phyloP scores from a whole-genome alignment of 768 basidiomycete species.

The Lepiota venenata region DNA sequence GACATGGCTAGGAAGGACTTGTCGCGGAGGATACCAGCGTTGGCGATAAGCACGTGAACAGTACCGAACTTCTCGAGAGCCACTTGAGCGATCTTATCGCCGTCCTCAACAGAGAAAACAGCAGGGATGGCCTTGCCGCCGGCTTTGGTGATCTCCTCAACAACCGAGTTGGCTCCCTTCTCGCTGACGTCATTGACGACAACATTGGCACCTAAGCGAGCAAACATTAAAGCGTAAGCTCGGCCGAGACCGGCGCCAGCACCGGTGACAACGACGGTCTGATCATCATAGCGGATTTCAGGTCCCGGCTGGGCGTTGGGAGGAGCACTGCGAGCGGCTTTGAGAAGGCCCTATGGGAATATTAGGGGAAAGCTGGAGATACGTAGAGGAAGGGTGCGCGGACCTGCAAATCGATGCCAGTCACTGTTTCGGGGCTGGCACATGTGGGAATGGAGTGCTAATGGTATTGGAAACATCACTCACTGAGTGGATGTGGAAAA shows the following conservation, averaged over 20 bases:
- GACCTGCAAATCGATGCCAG: constrained; percentile 62
- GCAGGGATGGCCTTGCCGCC: constrained; percentile 87
- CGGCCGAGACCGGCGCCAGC: constrained; percentile 94
- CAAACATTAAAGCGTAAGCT: constrained; percentile 89
- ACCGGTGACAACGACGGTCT: constrained; percentile 93
- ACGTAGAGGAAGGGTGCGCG: constrained; percentile 6
- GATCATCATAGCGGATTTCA: constrained; percentile 77
- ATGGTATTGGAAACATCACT: constrained; percentile 22
- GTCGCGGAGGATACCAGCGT: constrained; percentile 92
- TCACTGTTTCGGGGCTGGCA: constrained; percentile 58
- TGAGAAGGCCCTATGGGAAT: constrained; percentile 46
- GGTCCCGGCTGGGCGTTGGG: constrained; percentile 68
- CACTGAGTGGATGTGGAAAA: constrained; percentile 72
- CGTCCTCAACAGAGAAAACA: constrained; percentile 88
- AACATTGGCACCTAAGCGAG: constrained; percentile 90
- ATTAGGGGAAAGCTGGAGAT: neutral
- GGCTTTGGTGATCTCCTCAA: constrained; percentile 81
- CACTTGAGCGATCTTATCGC: constrained; percentile 82
- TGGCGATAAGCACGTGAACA: constrained; percentile 86
- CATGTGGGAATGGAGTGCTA: constrained; percentile 6
- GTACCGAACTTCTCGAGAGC: constrained; percentile 85
- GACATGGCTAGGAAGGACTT: constrained; percentile 90
- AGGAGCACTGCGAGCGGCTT: constrained; percentile 58
- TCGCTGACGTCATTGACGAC: constrained; percentile 94
- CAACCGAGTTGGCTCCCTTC: constrained; percentile 79